These are phyloP conservation scores for Parsonsia alboflavescens DNA, from an alignment of 257 asterid species.

Conservation along the genomic window DNA sequence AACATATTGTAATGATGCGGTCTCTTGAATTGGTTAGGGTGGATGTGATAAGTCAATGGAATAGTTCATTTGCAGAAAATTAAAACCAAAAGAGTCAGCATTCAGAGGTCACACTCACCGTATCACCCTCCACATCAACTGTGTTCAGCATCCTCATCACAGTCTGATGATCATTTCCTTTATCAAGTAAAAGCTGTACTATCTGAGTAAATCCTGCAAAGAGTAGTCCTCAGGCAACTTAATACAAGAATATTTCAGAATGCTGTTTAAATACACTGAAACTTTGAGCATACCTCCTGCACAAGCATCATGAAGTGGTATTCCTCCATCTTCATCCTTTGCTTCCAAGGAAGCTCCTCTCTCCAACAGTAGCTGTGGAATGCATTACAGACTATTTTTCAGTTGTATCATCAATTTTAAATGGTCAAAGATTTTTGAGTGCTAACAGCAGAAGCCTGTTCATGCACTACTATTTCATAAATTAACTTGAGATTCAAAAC, in stretches of 20 bases:
- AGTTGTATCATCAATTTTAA: background rate
- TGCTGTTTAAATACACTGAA: background rate
- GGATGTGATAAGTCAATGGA: background rate
- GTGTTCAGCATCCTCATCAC: constrained; percentile 65
- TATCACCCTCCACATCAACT: constrained; percentile 75
- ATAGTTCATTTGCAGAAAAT: background rate
- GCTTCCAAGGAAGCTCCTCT: constrained; percentile 66
- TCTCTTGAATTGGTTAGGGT: background rate
- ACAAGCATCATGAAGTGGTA: constrained; percentile 88
- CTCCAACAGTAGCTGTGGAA: constrained; percentile 59
- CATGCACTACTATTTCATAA: background rate
- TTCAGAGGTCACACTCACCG: constrained; percentile 50
- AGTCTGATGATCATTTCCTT: constrained; percentile 40
- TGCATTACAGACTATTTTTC: background rate
- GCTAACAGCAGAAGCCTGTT: background rate
- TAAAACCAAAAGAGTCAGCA: background rate
- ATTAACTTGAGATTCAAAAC: background rate
- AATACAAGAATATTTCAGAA: background rate
- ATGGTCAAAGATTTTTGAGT: background rate
- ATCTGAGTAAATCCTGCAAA: constrained; percentile 59
- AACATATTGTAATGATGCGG: background rate
- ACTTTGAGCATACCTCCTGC: constrained; percentile 58
- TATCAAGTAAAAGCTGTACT: constrained; percentile 45
- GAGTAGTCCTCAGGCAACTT: background rate
- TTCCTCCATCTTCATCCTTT: constrained; percentile 75